Evolutionary conservation across 306 rosid species (phyloP).

Genomic region (Delonix regia): DNA sequence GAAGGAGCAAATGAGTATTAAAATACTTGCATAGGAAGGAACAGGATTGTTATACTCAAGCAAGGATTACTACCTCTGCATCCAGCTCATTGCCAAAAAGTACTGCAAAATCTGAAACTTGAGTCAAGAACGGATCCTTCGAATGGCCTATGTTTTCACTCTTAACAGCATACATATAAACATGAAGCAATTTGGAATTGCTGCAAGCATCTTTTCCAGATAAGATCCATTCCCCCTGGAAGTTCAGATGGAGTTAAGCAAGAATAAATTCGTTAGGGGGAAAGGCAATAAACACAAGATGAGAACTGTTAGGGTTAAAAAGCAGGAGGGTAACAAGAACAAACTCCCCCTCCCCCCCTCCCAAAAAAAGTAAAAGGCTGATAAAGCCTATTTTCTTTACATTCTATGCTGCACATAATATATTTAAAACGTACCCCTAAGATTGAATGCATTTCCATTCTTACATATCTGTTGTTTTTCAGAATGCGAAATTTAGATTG

Average conservation of each 20-base stretch:
- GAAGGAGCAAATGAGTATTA: constrained; percentile 20
- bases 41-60: constrained; percentile 16
- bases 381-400: not conserved
- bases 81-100: constrained; percentile 97
- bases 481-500: constrained; percentile 5
- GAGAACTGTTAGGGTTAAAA: constrained; percentile 7
- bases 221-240: constrained; percentile 98
- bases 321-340: constrained; percentile 19
- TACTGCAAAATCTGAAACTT: constrained; percentile 89
- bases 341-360: not conserved
- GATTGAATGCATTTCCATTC: constrained; percentile 14
- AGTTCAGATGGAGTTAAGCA: constrained; percentile 38
- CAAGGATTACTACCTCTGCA: constrained; percentile 85
- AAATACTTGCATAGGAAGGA: constrained; percentile 27
- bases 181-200: constrained; percentile 57
- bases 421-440: not conserved
- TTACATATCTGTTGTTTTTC: constrained; percentile 8
- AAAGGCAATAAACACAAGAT: constrained; percentile 21
- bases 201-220: constrained; percentile 76
- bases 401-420: not conserved
- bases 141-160: constrained; percentile 77
- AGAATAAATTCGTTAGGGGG: constrained; percentile 14
- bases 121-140: constrained; percentile 92
- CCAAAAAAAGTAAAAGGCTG: not conserved
- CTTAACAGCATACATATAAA: constrained; percentile 72